Evolutionary conservation across 2,329 filamentous ascomycete species (phyloP).

Genomic region (Dactylellina haptotyla): DNA sequence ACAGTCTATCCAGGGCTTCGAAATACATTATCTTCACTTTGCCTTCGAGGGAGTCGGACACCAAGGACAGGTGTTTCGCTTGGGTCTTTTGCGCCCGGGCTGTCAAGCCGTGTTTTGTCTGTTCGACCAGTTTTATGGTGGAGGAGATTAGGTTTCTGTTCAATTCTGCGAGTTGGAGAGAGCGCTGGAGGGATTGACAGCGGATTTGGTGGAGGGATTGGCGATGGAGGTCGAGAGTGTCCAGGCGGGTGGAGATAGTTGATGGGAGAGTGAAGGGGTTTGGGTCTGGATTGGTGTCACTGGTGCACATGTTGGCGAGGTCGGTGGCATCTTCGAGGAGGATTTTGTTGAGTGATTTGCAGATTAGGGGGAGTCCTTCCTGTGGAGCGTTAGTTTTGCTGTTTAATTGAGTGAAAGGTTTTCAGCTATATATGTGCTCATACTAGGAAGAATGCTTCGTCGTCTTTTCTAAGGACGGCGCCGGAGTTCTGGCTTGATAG

Average conservation of each 20-base stretch:
- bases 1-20: conserved; percentile 56
- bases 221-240: conserved; percentile 22
- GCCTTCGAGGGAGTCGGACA: conserved; percentile 56
- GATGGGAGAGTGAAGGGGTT: conserved; percentile 32
- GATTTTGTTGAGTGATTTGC: conserved; percentile 46
- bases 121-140: conserved; percentile 36
- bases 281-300: conserved; percentile 8
- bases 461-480: conserved; percentile 40
- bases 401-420: neutral
- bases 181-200: conserved; percentile 47
- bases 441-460: conserved; percentile 52
- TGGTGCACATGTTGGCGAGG: conserved; percentile 39
- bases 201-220: conserved; percentile 54
- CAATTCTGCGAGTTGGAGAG: conserved; percentile 50
- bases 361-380: conserved; percentile 48
- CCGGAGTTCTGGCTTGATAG: conserved; percentile 41
- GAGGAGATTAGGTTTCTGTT: conserved; percentile 23
- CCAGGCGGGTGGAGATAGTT: conserved; percentile 29
- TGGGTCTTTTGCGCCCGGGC: conserved; percentile 53
- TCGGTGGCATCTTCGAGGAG: conserved; percentile 52
- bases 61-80: conserved; percentile 55
- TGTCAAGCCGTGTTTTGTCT: conserved; percentile 51
- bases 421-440: no score
- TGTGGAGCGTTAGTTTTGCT: neutral
- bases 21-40: conserved; percentile 57